Evolutionary conservation across 805 yeast genomes (phyloP).

Genomic region (Kodamaea nitidulidarum): DNA sequence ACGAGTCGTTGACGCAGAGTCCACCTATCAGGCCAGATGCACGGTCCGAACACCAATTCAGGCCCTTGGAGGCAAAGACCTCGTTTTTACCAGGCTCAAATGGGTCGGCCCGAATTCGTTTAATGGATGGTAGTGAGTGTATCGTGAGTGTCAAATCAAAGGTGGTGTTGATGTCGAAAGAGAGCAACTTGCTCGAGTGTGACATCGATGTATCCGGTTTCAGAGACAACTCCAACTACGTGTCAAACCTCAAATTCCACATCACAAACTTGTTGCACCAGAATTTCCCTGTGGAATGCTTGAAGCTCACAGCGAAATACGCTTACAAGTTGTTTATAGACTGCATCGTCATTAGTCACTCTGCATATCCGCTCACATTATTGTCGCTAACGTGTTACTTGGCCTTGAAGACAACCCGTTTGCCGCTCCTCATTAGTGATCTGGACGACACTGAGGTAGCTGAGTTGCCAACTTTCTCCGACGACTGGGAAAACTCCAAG

Average conservation of each 20-base stretch:
- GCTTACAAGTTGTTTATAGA: conserved; percentile 77
- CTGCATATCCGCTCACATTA: conserved; percentile 77
- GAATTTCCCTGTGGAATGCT: conserved; percentile 48
- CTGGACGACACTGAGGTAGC: conserved; percentile 67
- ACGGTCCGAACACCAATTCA: conserved; percentile 64
- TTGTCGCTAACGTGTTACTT: conserved; percentile 76
- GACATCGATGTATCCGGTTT: conserved; percentile 79
- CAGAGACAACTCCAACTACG: conserved; percentile 73
- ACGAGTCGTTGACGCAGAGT: conserved; percentile 58
- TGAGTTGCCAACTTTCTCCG: conserved; percentile 88
- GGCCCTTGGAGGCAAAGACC: conserved; percentile 81
- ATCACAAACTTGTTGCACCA: conserved; percentile 50
- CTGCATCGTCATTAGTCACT: conserved; percentile 69
- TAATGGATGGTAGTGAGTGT: conserved; percentile 90
- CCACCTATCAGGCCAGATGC: conserved; percentile 86
- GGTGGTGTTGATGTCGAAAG: conserved; percentile 49
- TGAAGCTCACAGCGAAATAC: conserved; percentile 68
- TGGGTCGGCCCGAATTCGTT: conserved; percentile 85
- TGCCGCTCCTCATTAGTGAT: conserved; percentile 70
- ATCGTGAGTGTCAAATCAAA: conserved; percentile 86
- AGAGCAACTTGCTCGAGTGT: conserved; percentile 56
- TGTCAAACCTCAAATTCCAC: conserved; percentile 58
- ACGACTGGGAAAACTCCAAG: conserved; percentile 69
- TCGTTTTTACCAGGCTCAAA: conserved; percentile 82
- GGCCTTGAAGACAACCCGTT: conserved; percentile 72